Evolutionary conservation across 768 basidiomycete species (phyloP), one percentile per base, ranked within the genome.

Genomic region (Fistulinella prunicolor): DNA sequence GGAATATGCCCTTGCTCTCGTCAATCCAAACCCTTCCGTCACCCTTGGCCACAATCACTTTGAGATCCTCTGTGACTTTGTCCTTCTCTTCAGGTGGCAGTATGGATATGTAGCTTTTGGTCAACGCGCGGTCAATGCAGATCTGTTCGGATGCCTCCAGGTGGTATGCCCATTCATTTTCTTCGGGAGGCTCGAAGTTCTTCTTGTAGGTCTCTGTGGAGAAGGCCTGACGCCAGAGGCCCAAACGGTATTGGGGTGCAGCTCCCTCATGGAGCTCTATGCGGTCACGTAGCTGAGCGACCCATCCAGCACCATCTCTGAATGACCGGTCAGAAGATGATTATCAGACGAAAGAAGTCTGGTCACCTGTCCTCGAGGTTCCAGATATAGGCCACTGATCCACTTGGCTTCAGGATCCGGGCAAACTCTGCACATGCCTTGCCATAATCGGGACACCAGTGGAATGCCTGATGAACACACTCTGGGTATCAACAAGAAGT

Each of bases 381-480:
- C 94, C 94, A 97, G 39, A 94, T 81, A 47, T 90, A 75, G 6
- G 76, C 83, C 16, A 87, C 75, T 1, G 76, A 66, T 3, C 90
- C 90, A n/a, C 69, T 68, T 0, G 89, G 86, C 60, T 86, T 88
- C 41, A 96, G 74, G 54, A 94, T 80, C 26, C 91, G 81, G 8
- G 81, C 76, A 56, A 95, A 89, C 62, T 96, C 94, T 0, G 67
- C 67, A 17, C 80, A 75, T 1, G 94, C 91, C 44, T 71, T 73
- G 38, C 81, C 77, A 61, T 83, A 86, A 63, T 94, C 80, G 9
- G 85, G 86, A 53, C 88, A 89, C 94, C 94, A 97, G 70, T 97
- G 94, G 66, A 85, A 96, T 14, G 94, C 94, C 84, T 94, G 63
- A 48, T 4, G 1, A 5, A 35, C 9, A 48, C 39, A 23, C 34